These are phyloP conservation scores for Puccinia novopanici DNA, from an alignment of 1,284 basidiomycete genomes.

Conservation along the genomic window DNA sequence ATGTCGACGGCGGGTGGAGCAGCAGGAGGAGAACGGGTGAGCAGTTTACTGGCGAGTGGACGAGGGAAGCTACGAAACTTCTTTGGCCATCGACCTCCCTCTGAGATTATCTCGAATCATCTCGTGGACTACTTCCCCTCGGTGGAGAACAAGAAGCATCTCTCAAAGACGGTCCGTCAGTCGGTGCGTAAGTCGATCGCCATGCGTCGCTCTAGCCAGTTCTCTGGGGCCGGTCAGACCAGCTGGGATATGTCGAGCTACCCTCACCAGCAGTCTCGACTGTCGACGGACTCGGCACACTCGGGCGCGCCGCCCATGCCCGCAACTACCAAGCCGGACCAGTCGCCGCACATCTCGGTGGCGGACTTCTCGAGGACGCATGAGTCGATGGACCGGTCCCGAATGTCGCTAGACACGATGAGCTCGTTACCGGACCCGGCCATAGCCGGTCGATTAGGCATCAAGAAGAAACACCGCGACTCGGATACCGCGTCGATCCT, in stretches of 20 bases:
- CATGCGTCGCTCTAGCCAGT: constrained; percentile 30
- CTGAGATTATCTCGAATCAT: constrained; percentile 95
- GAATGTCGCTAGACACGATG: background rate
- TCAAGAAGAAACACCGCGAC: constrained; percentile 64
- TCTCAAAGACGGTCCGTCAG: constrained; percentile 73
- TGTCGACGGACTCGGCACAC: background rate
- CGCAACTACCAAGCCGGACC: background rate
- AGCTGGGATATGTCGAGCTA: constrained; percentile 42
- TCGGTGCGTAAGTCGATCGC: constrained; percentile 47
- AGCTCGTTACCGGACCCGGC: background rate
- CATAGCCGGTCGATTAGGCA: background rate
- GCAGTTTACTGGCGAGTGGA: too few species aligned
- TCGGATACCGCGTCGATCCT: constrained; percentile 87
- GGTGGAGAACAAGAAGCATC: constrained; percentile 77
- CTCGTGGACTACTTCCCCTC: constrained; percentile 93
- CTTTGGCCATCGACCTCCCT: constrained; percentile 95
- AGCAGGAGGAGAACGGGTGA: too few species aligned
- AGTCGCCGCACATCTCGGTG: constrained; percentile 10
- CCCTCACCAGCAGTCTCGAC: constrained; percentile 17
- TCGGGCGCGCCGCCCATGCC: background rate
- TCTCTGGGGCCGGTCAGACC: constrained; percentile 12
- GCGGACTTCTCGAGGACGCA: background rate
- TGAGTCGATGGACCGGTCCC: background rate
- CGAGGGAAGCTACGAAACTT: too few species aligned
- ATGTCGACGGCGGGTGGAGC: too few species aligned